phyloP scores from a whole-genome alignment of 2,329 filamentous ascomycete genomes.

The Colletotrichum acutatum region DNA sequence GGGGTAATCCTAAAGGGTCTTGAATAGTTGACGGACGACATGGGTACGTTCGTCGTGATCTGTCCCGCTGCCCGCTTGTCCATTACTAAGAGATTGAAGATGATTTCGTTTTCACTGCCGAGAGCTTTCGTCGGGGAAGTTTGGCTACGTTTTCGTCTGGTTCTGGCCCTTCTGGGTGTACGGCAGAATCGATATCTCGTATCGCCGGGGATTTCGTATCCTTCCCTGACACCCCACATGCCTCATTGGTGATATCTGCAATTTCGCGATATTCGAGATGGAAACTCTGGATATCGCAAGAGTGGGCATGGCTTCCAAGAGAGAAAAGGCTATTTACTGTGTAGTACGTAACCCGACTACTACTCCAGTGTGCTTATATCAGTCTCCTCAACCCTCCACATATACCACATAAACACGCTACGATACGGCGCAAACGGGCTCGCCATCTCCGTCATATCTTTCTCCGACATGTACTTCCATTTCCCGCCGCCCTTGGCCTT shows the following conservation, averaged over 20 bases:
- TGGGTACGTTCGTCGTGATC: background rate
- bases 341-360: slow-evolving; percentile 14
- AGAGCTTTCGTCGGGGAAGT: background rate
- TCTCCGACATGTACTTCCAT: slow-evolving; percentile 98
- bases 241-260: background rate
- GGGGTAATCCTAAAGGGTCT: background rate
- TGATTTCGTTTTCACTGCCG: background rate
- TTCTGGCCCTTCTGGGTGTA: background rate
- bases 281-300: background rate
- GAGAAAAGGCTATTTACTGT: background rate
- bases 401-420: slow-evolving; percentile 97
- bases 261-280: background rate
- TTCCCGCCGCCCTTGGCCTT: slow-evolving; percentile 83
- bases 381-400: slow-evolving; percentile 89
- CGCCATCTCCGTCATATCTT: slow-evolving; percentile 87
- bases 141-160: background rate
- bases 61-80: background rate
- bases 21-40: background rate
- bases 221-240: background rate
- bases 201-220: background rate
- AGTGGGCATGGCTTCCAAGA: background rate
- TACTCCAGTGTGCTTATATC: slow-evolving; percentile 73
- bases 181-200: background rate
- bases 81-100: background rate
- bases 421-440: slow-evolving; percentile 87